These are phyloP conservation scores for Globisporangium nodosum DNA, from an alignment of 352 stramenopile species.

Conservation along the genomic window DNA sequence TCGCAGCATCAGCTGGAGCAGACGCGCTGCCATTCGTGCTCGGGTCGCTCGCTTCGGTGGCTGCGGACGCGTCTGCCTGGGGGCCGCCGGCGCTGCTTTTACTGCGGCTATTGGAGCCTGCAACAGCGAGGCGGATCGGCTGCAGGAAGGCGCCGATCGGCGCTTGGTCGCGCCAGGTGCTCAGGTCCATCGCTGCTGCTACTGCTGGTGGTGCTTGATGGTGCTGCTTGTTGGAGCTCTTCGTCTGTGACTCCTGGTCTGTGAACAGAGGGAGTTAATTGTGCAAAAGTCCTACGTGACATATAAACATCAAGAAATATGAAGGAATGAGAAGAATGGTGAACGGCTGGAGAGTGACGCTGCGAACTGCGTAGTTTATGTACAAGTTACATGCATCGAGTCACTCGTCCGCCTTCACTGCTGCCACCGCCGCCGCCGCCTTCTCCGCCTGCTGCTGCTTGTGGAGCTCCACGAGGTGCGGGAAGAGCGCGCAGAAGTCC, in stretches of 20 bases:
- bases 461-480: conserved; percentile 71
- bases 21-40: too few species aligned
- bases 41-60: too few species aligned
- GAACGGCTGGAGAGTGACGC: background rate
- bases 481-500: conserved; percentile 81
- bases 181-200: conserved; percentile 9
- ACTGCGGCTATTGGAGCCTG: background rate
- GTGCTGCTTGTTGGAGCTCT: background rate
- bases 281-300: too few species aligned
- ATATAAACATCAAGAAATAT: too few species aligned
- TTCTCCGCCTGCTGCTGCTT: conserved; percentile 8
- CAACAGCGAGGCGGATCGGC: conserved; percentile 34
- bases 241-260: too few species aligned
- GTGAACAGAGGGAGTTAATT: too few species aligned
- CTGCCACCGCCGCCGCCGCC: background rate
- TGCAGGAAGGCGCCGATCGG: conserved; percentile 40
- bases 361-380: too few species aligned
- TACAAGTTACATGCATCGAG: background rate
- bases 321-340: too few species aligned
- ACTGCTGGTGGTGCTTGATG: background rate
- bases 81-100: background rate
- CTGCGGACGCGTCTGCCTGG: background rate
- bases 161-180: conserved; percentile 26
- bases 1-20: too few species aligned
- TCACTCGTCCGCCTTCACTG: background rate